Conservation (phyloP, 2,329 filamentous ascomycete genomes). For the Penicillium sp. region DNA sequence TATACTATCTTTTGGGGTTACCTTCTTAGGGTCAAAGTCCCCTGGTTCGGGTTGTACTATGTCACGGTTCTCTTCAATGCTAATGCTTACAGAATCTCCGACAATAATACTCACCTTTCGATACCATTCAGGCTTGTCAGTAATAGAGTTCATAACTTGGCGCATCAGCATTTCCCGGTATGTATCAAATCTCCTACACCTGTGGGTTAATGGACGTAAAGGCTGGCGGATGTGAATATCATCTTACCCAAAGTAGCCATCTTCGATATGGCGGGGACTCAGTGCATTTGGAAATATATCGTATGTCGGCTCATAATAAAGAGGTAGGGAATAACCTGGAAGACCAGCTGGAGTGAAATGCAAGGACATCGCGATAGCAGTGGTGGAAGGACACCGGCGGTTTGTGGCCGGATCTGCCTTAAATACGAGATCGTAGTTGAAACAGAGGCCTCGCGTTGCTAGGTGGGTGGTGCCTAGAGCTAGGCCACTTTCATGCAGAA, state of each 20-base stretch:
- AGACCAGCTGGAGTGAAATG: not conserved
- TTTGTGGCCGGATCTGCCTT: too few relatives aligned
- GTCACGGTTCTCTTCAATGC: not conserved
- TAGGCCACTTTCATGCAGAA: too few relatives aligned
- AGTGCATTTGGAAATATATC: not conserved
- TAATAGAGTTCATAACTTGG: constrained; percentile 1
- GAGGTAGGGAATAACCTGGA: not conserved
- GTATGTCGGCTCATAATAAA: not conserved
- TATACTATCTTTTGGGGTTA: constrained; percentile 6
- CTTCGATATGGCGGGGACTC: not conserved
- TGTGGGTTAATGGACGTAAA: not conserved
- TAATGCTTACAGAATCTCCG: not conserved
- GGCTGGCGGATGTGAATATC: not conserved
- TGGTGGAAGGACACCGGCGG: not conserved
- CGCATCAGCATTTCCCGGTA: not conserved
- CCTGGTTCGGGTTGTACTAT: constrained; percentile 25
- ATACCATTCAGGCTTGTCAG: not conserved
- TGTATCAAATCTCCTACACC: not conserved
- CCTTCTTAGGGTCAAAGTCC: not conserved
- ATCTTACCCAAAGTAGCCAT: not conserved
- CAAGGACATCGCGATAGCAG: not conserved
- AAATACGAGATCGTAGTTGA: too few relatives aligned
- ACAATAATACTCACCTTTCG: not conserved
- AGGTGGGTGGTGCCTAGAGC: too few relatives aligned
- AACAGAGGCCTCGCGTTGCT: too few relatives aligned